These are phyloP conservation scores for Cnidoscolus chayamansa DNA, from an alignment of 441 rosid genomes.

Conservation along the genomic window DNA sequence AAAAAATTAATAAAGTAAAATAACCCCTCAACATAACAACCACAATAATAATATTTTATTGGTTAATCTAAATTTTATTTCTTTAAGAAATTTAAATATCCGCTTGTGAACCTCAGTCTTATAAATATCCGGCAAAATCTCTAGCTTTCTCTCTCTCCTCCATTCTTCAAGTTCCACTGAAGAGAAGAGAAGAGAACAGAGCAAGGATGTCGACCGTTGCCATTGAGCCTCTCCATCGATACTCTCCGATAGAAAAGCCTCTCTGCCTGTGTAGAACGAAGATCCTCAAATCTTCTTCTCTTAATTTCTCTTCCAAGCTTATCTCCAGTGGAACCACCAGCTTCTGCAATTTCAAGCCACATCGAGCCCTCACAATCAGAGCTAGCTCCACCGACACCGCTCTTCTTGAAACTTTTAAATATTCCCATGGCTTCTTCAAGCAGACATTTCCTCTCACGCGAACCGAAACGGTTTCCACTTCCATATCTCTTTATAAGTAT, in stretches of 20 bases:
- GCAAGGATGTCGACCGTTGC: slow-evolving; percentile 43
- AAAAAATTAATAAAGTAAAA: too few relatives aligned
- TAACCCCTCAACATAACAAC: too few relatives aligned
- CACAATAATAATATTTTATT: too few relatives aligned
- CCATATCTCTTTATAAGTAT: neutral
- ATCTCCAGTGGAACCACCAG: slow-evolving; percentile 27
- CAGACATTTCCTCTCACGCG: slow-evolving; percentile 58
- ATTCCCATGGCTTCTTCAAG: slow-evolving; percentile 40
- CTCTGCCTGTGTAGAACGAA: slow-evolving; percentile 13
- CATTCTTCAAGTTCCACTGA: neutral
- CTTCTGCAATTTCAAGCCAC: slow-evolving; percentile 23
- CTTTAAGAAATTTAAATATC: too few relatives aligned
- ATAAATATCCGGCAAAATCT: slow-evolving; percentile 11
- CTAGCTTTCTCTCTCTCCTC: neutral
- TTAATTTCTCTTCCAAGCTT: slow-evolving; percentile 28
- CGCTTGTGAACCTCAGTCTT: too few relatives aligned
- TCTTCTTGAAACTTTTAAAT: slow-evolving; percentile 37
- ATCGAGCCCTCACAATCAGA: slow-evolving; percentile 18
- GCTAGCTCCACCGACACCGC: slow-evolving; percentile 54
- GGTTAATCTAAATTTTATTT: too few relatives aligned
- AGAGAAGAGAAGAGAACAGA: neutral
- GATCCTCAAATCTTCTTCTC: slow-evolving; percentile 16
- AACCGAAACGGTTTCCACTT: slow-evolving; percentile 49
- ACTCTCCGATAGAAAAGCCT: slow-evolving; percentile 19
- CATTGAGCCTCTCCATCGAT: slow-evolving; percentile 40